A percentile compares a stretch with the other conserved stretches of the same genome.
Evolutionary conservation across 177 flowering plant species (phyloP).

Genomic region (Viscum album): DNA sequence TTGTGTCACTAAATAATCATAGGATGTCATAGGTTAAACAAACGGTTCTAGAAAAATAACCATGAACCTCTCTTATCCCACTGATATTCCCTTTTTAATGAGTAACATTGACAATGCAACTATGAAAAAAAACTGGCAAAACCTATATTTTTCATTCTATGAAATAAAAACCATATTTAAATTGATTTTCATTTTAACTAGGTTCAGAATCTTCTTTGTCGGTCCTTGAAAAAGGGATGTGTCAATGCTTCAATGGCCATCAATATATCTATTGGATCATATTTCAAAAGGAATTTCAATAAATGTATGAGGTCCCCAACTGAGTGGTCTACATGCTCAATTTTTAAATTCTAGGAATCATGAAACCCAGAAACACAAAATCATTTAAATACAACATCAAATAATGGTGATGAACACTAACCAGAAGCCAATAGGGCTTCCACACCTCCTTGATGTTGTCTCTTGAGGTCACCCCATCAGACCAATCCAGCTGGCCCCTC

Average conservation of each 20-base stretch:
- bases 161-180: too few species aligned
- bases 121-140: too few species aligned
- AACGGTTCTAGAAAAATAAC: too few species aligned
- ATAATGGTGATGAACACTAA: neutral
- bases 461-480: slow-evolving; percentile 3
- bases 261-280: neutral
- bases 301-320: slow-evolving; percentile 6
- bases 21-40: too few species aligned
- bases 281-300: neutral
- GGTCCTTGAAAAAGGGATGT: slow-evolving; percentile 6
- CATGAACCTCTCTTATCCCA: too few species aligned
- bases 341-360: neutral
- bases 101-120: too few species aligned
- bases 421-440: neutral
- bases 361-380: too few species aligned
- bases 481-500: slow-evolving; percentile 5
- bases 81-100: too few species aligned
- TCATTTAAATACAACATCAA: too few species aligned
- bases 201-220: neutral
- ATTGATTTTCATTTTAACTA: too few species aligned
- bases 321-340: slow-evolving; percentile 7
- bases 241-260: neutral
- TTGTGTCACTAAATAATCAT: too few species aligned
- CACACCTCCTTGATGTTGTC: slow-evolving; percentile 3
- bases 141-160: too few species aligned